These are phyloP conservation scores for Inga oerstediana DNA, from an alignment of 306 rosid species.

Conservation along the genomic window DNA sequence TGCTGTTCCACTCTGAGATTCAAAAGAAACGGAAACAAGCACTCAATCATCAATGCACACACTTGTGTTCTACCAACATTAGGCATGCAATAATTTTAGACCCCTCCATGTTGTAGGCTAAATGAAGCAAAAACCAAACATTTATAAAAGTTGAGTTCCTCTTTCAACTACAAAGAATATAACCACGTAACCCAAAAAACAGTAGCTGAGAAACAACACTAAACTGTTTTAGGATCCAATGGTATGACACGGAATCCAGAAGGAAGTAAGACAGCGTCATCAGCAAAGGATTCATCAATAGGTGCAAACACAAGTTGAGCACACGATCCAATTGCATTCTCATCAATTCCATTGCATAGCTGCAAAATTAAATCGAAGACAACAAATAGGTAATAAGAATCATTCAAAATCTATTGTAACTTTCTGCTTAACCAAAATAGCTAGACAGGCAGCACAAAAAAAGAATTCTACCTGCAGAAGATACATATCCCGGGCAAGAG, in stretches of 20 bases:
- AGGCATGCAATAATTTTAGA: background rate
- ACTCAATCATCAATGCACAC: background rate
- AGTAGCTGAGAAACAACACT: conserved; percentile 14
- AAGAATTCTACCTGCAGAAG: conserved; percentile 64
- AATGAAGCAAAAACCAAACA: background rate
- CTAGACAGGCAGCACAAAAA: background rate
- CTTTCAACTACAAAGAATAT: too few species aligned
- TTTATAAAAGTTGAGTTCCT: background rate
- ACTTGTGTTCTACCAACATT: background rate
- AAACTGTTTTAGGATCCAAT: conserved; percentile 83
- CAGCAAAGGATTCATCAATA: conserved; percentile 93
- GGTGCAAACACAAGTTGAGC: conserved; percentile 99
- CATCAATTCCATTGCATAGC: conserved; percentile 95
- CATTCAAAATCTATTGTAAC: background rate
- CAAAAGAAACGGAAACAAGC: conserved; percentile 2
- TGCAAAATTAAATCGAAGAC: conserved; percentile 35
- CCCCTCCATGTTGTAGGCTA: background rate
- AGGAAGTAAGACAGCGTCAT: conserved; percentile 88
- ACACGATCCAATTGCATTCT: conserved; percentile 83
- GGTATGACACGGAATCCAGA: conserved; percentile 98
- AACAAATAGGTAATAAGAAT: background rate
- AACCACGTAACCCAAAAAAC: background rate
- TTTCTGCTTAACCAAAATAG: background rate
- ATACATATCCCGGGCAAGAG: conserved; percentile 89
- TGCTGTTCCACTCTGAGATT: conserved; percentile 65